These are phyloP conservation scores for Dactylellina leptospora DNA, from an alignment of 2,329 filamentous ascomycete genomes.

Conservation along the genomic window DNA sequence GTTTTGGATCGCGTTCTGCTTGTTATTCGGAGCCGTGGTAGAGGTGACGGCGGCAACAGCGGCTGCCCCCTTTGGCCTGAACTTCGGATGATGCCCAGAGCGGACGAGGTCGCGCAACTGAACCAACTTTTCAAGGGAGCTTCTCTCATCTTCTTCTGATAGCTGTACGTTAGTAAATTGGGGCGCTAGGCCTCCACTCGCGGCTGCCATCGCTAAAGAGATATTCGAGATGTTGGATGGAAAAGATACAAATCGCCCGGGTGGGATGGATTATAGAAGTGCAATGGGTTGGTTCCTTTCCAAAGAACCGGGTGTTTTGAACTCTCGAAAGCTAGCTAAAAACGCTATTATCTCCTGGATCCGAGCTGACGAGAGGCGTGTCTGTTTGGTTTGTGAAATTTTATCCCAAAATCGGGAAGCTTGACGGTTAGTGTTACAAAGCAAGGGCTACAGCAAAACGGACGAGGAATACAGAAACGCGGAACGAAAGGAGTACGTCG, in stretches of 20 bases:
- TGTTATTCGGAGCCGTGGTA: conserved; percentile 5
- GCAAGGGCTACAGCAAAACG: conserved; percentile 10
- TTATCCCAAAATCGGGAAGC: conserved; percentile 10
- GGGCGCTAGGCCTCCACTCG: conserved; percentile 20
- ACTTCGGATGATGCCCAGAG: conserved; percentile 36
- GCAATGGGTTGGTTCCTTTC: too few species aligned
- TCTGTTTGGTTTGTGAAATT: neutral
- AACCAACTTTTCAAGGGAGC: conserved; percentile 36
- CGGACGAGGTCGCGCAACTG: conserved; percentile 33
- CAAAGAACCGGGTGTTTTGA: too few species aligned
- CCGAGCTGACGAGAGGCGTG: neutral
- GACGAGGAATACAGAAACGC: neutral
- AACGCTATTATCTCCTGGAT: neutral
- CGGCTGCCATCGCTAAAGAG: conserved; percentile 27
- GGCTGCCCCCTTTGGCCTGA: conserved; percentile 11
- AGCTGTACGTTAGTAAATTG: conserved; percentile 37
- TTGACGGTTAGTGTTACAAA: conserved; percentile 3
- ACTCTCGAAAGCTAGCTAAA: too few species aligned
- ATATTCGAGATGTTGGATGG: neutral
- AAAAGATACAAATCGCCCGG: neutral
- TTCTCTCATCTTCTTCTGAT: conserved; percentile 37
- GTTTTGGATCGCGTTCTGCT: conserved; percentile 22
- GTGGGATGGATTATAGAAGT: neutral
- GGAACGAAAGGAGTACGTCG: neutral
- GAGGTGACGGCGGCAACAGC: neutral